Evolutionary conservation across 805 yeast genomes (phyloP), one percentile per base, ranked within the genome.

Genomic region (Candida boleticola): DNA sequence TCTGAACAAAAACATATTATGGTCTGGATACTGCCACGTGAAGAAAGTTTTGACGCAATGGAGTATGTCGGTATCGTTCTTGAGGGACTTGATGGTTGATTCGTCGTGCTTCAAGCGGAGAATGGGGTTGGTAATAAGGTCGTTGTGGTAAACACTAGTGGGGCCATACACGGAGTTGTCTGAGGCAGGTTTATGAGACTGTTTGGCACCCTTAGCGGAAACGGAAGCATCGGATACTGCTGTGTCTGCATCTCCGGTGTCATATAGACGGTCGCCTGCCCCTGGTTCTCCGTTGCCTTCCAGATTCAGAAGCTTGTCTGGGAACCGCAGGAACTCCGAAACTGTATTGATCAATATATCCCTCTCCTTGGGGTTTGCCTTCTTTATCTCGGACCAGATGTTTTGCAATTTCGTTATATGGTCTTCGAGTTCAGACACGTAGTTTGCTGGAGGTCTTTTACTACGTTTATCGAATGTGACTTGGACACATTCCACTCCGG

Each of bases 21-120:
- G 73, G 46, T 80, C 85, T 3, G 85, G 85, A 48, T 81, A 81
- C 46, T 77, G 74, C 82, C 83, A 80, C n/a, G 71, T 72, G 55
- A 80, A 81, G 54, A 81, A 71, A n/a, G 69, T 55, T 49, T 66
- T 60, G 27, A 68, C 42, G 48, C 73, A 68, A 36, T 64, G 66
- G 39, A 68, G 56, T 16, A 58, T 56, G 27, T 57, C 64, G 22
- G 59, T 64, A 45, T 63, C 68, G 38, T 58, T 63, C 46, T 66
- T 72, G 39, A 65, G 50, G 22, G 50, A 44, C 37, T 46, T 55
- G 16, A 62, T 61, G 38, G 39, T 18, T 3, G 34, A 20, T 11
- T 37, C 42, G 4, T 34, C 38, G 4, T 29, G 46, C 50, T 38
- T 51, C 45, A 21, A 36, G 43, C 21, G 37, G 37, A 5, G 18